Base-by-base conservation (phyloP, 2,329 filamentous ascomycete species). In the Neonectria hederae region DNA sequence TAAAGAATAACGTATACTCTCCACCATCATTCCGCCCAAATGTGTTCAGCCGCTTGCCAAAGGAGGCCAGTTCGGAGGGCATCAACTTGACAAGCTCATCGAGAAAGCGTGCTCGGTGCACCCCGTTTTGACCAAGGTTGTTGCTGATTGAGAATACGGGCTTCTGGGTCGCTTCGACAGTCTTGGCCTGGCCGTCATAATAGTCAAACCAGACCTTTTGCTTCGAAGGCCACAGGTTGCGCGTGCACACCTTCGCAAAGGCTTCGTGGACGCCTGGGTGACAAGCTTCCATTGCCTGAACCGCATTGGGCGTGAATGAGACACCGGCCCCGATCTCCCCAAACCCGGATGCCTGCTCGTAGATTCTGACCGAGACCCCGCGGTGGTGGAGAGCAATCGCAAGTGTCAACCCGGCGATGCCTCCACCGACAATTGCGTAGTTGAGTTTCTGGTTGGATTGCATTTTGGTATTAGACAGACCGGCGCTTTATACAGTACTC, bases 241-340 rank as follows among this genome's bases (percentile, higher is more conserved):
- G 63, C 1, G 71, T 73, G 57, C 71, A 73, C 0, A 73, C 70
- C 45, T 66, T 72, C 9, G 65, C 54, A 19, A 73, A 73, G 0
- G 80, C 78, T 0, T 71, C 72, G 42, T 79, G 71, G 0, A 82
- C 68, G n/a, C 73, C 71, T 0, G 79, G 77, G 55, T 80, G 77
- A 8, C 83, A 73, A 14, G 74, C 55, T 6, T 63, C 66, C 76
- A 87, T 81, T 14, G 83, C 83, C 11, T 76, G 75, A 65, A 85
- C 80, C 2, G 83, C 83, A 65, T 85, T 85, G n/a, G 83, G 83
- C 8, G 79, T 82, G 68, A 86, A 82, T 3, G 82, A 84, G 26
- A 87, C 82, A 8, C 84, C 85, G 0, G 84, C 84, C 0, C 85
- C 85, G 5, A 83, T 81, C 65, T 85, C 83, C 3, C 78, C 75